Conservation (phyloP, 345 rosid genomes). For the Arabis alpina region DNA sequence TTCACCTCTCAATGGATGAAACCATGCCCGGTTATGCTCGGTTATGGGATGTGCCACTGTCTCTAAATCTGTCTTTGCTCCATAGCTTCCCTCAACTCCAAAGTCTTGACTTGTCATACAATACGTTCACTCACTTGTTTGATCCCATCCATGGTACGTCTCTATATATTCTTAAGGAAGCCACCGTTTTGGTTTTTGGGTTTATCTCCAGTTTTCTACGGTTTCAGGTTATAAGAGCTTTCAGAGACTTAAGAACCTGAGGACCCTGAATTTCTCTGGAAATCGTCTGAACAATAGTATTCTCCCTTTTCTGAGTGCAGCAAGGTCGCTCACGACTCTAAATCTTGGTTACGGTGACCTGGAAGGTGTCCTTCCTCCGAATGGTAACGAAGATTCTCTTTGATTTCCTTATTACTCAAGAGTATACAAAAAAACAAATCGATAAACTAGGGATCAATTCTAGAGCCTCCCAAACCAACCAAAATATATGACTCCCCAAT, state of each 20-base stretch:
- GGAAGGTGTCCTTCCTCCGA: constrained; percentile 34
- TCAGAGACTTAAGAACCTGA: constrained; percentile 14
- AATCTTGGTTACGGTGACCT: constrained; percentile 17
- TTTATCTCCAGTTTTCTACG: neutral
- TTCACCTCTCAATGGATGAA: constrained; percentile 21
- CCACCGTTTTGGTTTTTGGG: too few relatives aligned
- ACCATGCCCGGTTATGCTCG: too few relatives aligned
- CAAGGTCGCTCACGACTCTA: constrained; percentile 19
- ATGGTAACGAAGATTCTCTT: constrained; percentile 1
- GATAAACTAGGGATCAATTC: too few relatives aligned
- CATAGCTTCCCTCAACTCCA: constrained; percentile 32
- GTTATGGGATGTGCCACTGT: too few relatives aligned
- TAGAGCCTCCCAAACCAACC: too few relatives aligned
- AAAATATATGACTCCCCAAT: too few relatives aligned
- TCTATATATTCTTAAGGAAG: too few relatives aligned
- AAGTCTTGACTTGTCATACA: constrained; percentile 24
- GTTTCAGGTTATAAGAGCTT: constrained; percentile 32
- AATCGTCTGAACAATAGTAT: constrained; percentile 29
- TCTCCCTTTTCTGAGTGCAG: constrained; percentile 27
- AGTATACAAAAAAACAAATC: too few relatives aligned
- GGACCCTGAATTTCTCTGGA: neutral
- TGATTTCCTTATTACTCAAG: neutral
- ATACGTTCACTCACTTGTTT: constrained; percentile 20
- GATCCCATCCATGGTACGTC: constrained; percentile 28
- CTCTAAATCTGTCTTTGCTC: constrained; percentile 21